Percentiles rank a stretch among this genome's conserved stretches.
Evolutionary conservation across 495 filamentous ascomycete genomes (phyloP).

Genomic region (Astrothelium macrocarpum): DNA sequence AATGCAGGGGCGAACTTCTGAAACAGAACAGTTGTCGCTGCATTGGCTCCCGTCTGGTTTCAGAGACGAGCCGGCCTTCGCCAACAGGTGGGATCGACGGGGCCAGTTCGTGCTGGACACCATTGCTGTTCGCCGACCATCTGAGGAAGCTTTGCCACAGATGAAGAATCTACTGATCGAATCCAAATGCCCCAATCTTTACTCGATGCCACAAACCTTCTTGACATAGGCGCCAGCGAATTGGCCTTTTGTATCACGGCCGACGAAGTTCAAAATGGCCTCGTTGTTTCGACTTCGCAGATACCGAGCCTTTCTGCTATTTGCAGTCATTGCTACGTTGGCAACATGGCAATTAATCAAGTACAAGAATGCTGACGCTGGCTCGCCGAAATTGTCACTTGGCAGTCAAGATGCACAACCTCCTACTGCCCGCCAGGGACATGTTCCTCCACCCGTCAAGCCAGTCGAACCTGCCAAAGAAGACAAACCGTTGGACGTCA

Average conservation of each 20-base stretch:
- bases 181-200: background rate
- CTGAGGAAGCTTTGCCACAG: background rate
- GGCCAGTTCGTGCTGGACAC: background rate
- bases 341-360: conserved; percentile 54
- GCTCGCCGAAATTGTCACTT: background rate
- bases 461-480: conserved; percentile 2
- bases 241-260: background rate
- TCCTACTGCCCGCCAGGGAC: background rate
- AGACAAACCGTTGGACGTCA: conserved; percentile 1
- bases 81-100: background rate
- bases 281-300: conserved; percentile 67
- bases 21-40: background rate
- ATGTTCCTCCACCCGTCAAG: background rate
- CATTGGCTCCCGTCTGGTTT: no score
- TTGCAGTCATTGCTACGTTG: conserved; percentile 55
- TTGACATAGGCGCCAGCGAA: background rate
- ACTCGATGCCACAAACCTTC: background rate
- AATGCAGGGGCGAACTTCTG: background rate
- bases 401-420: background rate
- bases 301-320: conserved; percentile 64
- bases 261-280: background rate
- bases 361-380: conserved; percentile 7
- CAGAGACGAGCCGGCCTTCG: no score
- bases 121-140: background rate
- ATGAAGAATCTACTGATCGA: background rate